Evolutionary conservation across 306 rosid species (phyloP).

Genomic region (Pterocarpus macrocarpus): DNA sequence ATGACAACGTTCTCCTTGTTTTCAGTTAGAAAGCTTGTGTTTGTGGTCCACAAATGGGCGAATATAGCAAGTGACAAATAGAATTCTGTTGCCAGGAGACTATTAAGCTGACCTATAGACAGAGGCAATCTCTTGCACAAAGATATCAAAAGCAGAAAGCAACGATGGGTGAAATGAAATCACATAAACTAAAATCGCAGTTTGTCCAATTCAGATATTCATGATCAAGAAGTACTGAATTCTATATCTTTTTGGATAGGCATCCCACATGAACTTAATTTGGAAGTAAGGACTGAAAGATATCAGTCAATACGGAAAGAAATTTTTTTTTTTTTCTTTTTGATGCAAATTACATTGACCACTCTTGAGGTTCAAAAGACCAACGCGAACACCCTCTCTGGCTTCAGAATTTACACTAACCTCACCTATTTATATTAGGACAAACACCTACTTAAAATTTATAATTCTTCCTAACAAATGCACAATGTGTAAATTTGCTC

Average conservation of each 20-base stretch:
- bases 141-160: no score
- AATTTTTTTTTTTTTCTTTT: not conserved
- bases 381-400: constrained; percentile 5
- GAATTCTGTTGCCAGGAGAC: no score
- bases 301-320: constrained; percentile 4
- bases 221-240: no score
- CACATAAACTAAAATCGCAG: not conserved
- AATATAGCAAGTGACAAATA: no score
- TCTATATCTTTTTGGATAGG: no score
- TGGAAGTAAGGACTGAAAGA: not conserved
- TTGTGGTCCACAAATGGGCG: no score
- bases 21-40: no score
- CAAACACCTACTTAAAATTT: constrained; percentile 18
- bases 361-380: constrained; percentile 20
- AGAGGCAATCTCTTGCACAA: no score
- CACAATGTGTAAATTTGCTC: constrained; percentile 21
- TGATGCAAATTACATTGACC: constrained; percentile 19
- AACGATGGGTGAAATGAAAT: no score
- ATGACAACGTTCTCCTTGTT: no score
- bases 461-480: not conserved
- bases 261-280: constrained; percentile 1
- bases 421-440: constrained; percentile 11
- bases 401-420: constrained; percentile 3
- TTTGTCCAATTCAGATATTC: no score
- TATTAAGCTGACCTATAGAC: no score